Percentiles rank a stretch among this genome's conserved stretches.
phyloP scores from a whole-genome alignment of 441 rosid genomes.

The Francoa sonchifolia region DNA sequence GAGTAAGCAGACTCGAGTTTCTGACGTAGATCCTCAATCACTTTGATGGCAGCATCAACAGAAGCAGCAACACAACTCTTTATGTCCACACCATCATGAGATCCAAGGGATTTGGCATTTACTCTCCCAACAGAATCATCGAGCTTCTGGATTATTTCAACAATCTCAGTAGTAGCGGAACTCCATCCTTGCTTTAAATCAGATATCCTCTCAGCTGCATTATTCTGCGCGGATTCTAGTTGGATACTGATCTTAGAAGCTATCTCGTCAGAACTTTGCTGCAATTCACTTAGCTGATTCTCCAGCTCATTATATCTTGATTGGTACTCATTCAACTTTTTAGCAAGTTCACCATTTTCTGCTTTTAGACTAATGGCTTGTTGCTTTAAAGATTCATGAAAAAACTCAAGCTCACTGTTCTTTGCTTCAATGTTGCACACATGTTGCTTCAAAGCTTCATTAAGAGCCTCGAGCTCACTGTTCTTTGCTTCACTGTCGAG shows the following conservation, averaged over 20 bases:
- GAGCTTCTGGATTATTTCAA: conserved; percentile 54
- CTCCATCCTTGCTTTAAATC: conserved; percentile 47
- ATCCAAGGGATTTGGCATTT: conserved; percentile 16
- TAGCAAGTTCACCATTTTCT: conserved; percentile 42
- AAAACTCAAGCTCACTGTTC: conserved; percentile 39
- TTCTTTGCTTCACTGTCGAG: conserved; percentile 30
- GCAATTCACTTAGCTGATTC: conserved; percentile 44
- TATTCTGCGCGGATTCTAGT: conserved; percentile 47
- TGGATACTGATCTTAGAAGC: conserved; percentile 33
- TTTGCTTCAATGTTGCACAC: conserved; percentile 28
- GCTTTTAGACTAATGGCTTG: conserved; percentile 28
- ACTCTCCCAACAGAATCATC: conserved; percentile 32
- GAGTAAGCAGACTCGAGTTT: conserved; percentile 39
- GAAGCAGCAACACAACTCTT: conserved; percentile 35
- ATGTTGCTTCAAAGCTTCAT: conserved; percentile 54
- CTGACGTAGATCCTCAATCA: conserved; percentile 47
- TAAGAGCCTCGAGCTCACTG: conserved; percentile 43
- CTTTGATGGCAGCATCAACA: conserved; percentile 42
- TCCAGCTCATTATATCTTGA: conserved; percentile 38
- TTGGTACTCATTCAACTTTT: conserved; percentile 31
- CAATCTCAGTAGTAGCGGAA: conserved; percentile 30
- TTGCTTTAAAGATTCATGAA: conserved; percentile 32
- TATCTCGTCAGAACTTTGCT: conserved; percentile 35
- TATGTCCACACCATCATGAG: conserved; percentile 30
- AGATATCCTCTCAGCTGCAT: conserved; percentile 40